Conservation (phyloP, 2,329 filamentous ascomycete genomes). For the Beauveria pseudobassiana region DNA sequence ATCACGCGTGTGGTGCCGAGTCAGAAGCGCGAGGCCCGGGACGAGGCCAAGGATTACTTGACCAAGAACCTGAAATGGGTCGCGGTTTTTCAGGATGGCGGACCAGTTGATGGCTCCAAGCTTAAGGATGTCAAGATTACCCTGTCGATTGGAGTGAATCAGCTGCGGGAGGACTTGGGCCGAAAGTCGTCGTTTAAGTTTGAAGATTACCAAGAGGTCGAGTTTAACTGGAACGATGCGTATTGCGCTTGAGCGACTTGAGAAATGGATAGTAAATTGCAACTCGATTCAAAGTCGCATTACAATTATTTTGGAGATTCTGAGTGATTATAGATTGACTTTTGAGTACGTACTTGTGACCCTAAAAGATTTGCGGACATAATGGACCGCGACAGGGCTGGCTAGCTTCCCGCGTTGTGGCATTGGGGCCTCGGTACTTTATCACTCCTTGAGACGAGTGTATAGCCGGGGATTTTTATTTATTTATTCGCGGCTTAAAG, state of each 20-base stretch:
- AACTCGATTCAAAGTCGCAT: too few relatives aligned
- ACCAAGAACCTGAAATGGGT: neutral
- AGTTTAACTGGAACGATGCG: neutral
- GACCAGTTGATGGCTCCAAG: neutral
- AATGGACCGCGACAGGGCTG: neutral
- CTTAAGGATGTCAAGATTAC: neutral
- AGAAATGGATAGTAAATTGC: too few relatives aligned
- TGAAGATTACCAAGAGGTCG: neutral
- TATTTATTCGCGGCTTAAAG: too few relatives aligned
- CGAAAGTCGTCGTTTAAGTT: neutral
- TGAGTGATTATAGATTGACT: too few relatives aligned
- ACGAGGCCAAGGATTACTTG: neutral
- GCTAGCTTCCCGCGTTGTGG: neutral
- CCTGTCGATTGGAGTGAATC: neutral
- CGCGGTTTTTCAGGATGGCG: neutral
- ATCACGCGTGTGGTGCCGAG: neutral
- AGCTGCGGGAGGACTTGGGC: neutral
- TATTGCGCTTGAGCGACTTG: neutral
- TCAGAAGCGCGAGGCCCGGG: neutral
- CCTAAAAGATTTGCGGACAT: too few relatives aligned
- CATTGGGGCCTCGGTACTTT: neutral
- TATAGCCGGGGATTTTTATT: too few relatives aligned
- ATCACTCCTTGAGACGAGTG: too few relatives aligned
- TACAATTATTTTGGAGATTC: too few relatives aligned
- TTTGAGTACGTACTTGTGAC: too few relatives aligned